Conservation (phyloP, 2,329 filamentous ascomycete species). For the Stagonosporopsis cucurbitacearum region DNA sequence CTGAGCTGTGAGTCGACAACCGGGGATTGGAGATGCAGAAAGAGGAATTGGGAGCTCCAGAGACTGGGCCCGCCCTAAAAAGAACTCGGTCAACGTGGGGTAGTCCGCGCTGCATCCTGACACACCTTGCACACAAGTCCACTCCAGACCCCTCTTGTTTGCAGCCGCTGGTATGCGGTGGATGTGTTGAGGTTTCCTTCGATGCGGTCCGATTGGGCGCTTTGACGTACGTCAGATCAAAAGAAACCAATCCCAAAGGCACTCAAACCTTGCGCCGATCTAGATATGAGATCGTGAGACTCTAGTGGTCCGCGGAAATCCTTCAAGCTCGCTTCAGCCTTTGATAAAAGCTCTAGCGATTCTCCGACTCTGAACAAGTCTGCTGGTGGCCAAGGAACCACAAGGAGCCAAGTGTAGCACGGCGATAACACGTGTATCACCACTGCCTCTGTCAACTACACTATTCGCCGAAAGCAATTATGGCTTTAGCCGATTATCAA, state of each 20-base stretch:
- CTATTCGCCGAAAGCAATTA: slow-evolving; percentile 22
- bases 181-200: slow-evolving; percentile 29
- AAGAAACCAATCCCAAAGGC: slow-evolving; percentile 5
- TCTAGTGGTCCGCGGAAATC: slow-evolving; percentile 20
- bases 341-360: not conserved
- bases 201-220: slow-evolving; percentile 35
- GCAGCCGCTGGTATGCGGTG: slow-evolving; percentile 29
- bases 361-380: not conserved
- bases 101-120: slow-evolving; percentile 28
- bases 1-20: slow-evolving; percentile 10
- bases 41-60: slow-evolving; percentile 10
- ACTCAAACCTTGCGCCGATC: slow-evolving; percentile 31
- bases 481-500: slow-evolving; percentile 31
- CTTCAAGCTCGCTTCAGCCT: not conserved
- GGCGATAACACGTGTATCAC: slow-evolving; percentile 4
- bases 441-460: not conserved
- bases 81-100: slow-evolving; percentile 32
- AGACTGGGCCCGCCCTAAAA: slow-evolving; percentile 17
- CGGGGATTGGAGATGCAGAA: not conserved
- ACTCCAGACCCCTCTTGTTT: slow-evolving; percentile 19
- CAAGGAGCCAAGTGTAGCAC: slow-evolving; percentile 13
- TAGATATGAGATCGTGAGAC: slow-evolving; percentile 11
- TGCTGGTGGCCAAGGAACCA: slow-evolving; percentile 3
- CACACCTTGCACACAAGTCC: slow-evolving; percentile 14
- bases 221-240: slow-evolving; percentile 35